A percentile compares a stretch with the other conserved stretches of the same genome.
phyloP scores from a whole-genome alignment of 148 eudicot genomes.

The Fagopyrum esculentum region DNA sequence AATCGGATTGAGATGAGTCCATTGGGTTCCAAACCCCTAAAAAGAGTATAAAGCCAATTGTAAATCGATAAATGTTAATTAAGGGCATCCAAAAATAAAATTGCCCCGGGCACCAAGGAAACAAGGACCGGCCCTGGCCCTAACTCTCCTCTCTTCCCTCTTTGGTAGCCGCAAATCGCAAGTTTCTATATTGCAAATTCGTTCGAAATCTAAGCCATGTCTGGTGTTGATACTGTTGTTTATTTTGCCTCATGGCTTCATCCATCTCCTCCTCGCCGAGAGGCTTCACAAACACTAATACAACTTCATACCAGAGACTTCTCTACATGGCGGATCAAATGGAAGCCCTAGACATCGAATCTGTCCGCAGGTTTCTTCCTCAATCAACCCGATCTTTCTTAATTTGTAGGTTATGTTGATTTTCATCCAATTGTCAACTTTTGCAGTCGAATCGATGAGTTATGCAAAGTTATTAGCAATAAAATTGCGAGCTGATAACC shows the following conservation, averaged over 20 bases:
- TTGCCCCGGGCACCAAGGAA: too few relatives aligned
- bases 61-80: too few relatives aligned
- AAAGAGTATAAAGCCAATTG: too few relatives aligned
- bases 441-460: slow-evolving; percentile 49
- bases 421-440: neutral
- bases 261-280: neutral
- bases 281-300: neutral
- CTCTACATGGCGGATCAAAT: slow-evolving; percentile 1
- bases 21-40: too few relatives aligned
- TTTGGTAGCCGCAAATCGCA: too few relatives aligned
- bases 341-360: slow-evolving; percentile 16
- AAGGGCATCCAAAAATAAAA: too few relatives aligned
- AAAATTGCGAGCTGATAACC: neutral
- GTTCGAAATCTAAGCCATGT: too few relatives aligned
- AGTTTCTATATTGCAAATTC: too few relatives aligned
- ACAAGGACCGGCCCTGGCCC: too few relatives aligned
- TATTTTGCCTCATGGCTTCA: neutral
- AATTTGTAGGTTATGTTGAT: neutral
- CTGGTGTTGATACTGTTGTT: too few relatives aligned
- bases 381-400: neutral
- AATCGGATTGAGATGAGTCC: too few relatives aligned
- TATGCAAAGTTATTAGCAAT: slow-evolving; percentile 20
- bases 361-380: slow-evolving; percentile 32
- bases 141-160: too few relatives aligned
- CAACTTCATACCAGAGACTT: neutral